These are phyloP conservation scores for Salix suchowensis DNA, from an alignment of 345 rosid genomes.

Conservation along the genomic window DNA sequence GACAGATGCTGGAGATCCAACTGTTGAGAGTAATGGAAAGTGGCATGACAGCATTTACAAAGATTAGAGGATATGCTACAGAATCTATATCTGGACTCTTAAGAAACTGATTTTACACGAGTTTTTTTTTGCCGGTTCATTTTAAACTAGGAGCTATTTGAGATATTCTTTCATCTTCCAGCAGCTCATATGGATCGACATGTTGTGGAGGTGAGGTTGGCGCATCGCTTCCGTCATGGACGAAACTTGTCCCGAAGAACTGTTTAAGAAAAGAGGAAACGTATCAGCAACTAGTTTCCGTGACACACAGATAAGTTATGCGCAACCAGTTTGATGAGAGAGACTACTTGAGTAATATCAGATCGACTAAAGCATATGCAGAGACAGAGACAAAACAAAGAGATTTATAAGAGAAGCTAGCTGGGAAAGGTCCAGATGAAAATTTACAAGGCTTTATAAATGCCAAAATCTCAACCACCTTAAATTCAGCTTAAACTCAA, in stretches of 20 bases:
- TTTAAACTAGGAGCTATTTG: constrained; percentile 51
- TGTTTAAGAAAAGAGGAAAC: constrained; percentile 24
- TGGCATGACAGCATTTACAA: constrained; percentile 9
- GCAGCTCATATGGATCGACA: constrained; percentile 62
- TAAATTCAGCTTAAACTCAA: not conserved
- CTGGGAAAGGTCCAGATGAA: not conserved
- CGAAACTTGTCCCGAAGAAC: constrained; percentile 71
- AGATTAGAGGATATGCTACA: not conserved
- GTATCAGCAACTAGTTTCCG: not conserved
- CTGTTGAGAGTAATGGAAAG: not conserved
- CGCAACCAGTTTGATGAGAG: not conserved
- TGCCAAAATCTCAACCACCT: not conserved
- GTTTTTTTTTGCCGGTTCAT: constrained; percentile 20
- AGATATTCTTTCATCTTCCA: constrained; percentile 81
- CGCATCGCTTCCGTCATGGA: constrained; percentile 54
- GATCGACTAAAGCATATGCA: not conserved
- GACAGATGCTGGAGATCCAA: not conserved
- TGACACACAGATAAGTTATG: not conserved
- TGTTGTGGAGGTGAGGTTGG: constrained; percentile 50
- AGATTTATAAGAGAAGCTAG: not conserved
- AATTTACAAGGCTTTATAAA: not conserved
- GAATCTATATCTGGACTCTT: not conserved
- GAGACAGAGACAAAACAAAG: not conserved
- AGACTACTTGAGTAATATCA: not conserved
- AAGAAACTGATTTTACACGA: not conserved